A percentile compares a stretch with the other conserved stretches of the same genome.
Evolutionary conservation across 2,329 filamentous ascomycete genomes (phyloP).

Genomic region (Cladorrhinum sp.): DNA sequence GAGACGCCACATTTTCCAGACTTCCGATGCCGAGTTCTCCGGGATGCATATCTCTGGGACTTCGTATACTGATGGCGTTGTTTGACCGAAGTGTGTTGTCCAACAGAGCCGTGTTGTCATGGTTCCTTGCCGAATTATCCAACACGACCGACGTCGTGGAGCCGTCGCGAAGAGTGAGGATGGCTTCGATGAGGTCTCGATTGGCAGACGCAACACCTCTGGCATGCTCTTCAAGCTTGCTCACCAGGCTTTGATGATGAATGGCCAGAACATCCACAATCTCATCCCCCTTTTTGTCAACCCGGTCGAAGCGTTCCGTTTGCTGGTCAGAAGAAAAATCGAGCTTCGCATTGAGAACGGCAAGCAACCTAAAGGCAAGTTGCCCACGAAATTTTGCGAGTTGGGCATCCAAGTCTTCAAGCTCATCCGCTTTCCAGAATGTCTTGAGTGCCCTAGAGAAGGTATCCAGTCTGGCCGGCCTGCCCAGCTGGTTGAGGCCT

Average conservation of each 20-base stretch:
- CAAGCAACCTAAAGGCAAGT: background rate
- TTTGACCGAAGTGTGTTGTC: too few species aligned
- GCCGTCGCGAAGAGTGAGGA: background rate
- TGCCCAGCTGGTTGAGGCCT: background rate
- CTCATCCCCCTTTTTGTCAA: too few species aligned
- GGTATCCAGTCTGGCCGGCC: too few species aligned
- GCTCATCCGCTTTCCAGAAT: background rate
- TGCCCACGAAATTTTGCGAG: background rate
- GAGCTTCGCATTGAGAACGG: background rate
- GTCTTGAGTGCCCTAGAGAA: too few species aligned
- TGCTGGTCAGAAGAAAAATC: background rate
- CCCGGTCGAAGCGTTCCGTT: background rate
- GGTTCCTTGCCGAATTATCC: too few species aligned
- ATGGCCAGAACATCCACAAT: background rate
- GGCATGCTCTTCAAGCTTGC: background rate
- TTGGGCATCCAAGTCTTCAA: background rate
- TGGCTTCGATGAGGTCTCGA: background rate
- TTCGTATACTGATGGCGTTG: too few species aligned
- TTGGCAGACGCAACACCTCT: background rate
- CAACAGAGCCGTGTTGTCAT: too few species aligned
- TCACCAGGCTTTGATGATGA: background rate
- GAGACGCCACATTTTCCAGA: background rate
- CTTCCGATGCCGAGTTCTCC: too few species aligned
- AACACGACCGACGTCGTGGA: background rate
- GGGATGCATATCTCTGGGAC: too few species aligned